Conservation (phyloP, 1,284 basidiomycete species). For the Irpex sp. region DNA sequence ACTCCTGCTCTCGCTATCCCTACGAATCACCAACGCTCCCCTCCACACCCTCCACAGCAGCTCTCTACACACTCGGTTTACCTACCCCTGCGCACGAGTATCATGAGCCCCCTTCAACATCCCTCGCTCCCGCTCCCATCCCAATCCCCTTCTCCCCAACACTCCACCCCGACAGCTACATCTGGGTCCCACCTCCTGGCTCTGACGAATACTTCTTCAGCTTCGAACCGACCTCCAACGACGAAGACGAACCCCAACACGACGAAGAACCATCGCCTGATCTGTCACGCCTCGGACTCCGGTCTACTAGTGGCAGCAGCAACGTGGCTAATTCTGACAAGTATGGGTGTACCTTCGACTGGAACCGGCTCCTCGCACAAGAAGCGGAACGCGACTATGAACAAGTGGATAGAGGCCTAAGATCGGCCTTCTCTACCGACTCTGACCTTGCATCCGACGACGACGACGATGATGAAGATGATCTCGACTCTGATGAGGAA, state of each 20-base stretch:
- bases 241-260: background rate
- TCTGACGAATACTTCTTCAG: background rate
- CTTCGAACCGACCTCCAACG: background rate
- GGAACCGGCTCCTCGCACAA: background rate
- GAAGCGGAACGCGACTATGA: background rate
- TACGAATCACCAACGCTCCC: background rate
- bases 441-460: background rate
- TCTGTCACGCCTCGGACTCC: background rate
- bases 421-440: background rate
- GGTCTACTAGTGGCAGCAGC: background rate
- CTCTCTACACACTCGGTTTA: background rate
- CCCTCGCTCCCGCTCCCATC: background rate
- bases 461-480: too few species aligned
- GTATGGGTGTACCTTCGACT: background rate
- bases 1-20: background rate
- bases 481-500: too few species aligned
- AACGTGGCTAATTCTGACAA: background rate
- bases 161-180: background rate
- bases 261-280: background rate
- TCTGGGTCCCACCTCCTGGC: background rate
- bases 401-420: too few species aligned
- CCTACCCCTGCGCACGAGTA: background rate
- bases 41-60: background rate
- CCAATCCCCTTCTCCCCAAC: background rate
- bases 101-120: background rate